These are phyloP conservation scores for Flaveria linearis DNA, from an alignment of 129 eudicot genomes.

Conservation along the genomic window DNA sequence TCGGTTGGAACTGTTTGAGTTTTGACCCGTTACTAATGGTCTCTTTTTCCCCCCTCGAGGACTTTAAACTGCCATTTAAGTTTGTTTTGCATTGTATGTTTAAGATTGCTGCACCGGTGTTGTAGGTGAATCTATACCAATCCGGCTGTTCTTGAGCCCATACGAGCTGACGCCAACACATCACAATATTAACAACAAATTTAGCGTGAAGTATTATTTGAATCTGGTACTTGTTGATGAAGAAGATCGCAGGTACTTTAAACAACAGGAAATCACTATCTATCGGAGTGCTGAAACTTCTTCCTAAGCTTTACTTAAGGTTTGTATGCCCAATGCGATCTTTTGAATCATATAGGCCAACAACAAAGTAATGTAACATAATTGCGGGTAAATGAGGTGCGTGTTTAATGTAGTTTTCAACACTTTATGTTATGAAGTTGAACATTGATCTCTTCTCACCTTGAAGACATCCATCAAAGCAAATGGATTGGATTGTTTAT, in stretches of 20 bases:
- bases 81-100: not conserved
- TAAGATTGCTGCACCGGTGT: not conserved
- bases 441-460: constrained; percentile 12
- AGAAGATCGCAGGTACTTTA: constrained; percentile 96
- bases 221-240: constrained; percentile 98
- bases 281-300: constrained; percentile 70
- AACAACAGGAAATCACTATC: constrained; percentile 92
- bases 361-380: constrained; percentile 22
- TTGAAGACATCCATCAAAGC: not conserved
- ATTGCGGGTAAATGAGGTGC: constrained; percentile 24
- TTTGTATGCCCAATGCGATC: not conserved
- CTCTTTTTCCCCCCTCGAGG: not conserved
- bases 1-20: not conserved
- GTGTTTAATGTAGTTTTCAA: constrained; percentile 24
- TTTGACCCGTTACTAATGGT: not conserved
- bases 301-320: constrained; percentile 32
- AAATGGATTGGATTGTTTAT: not conserved
- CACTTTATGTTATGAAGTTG: constrained; percentile 4
- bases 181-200: constrained; percentile 92
- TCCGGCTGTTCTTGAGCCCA: constrained; percentile 91
- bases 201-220: constrained; percentile 89
- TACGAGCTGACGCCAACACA: constrained; percentile 96
- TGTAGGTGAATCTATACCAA: constrained; percentile 96
- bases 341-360: constrained; percentile 23
- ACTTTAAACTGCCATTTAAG: not conserved